These are phyloP conservation scores for Trametes pubescens DNA, from an alignment of 1,284 basidiomycete genomes.

Conservation along the genomic window DNA sequence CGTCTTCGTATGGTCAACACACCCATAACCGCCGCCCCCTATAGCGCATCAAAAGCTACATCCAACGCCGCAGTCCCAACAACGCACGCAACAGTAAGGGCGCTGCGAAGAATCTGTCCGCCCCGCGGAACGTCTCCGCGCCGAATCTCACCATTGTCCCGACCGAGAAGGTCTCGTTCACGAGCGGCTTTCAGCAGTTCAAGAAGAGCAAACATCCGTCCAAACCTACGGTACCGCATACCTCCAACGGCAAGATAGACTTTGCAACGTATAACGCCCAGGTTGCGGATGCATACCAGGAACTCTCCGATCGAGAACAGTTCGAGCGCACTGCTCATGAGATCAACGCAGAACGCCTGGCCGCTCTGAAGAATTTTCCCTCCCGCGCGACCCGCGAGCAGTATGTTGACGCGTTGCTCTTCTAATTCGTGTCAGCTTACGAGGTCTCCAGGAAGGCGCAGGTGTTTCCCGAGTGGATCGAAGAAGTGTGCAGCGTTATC, in stretches of 20 bases:
- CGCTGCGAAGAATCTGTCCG: neutral
- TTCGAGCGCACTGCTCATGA: neutral
- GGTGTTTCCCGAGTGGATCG: neutral
- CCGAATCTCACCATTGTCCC: neutral
- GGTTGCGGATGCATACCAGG: neutral
- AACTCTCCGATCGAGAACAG: neutral
- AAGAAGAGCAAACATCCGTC: neutral
- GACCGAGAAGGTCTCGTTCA: neutral
- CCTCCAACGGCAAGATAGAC: neutral
- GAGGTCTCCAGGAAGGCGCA: neutral
- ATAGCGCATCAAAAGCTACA: neutral
- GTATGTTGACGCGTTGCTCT: neutral
- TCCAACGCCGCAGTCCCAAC: neutral
- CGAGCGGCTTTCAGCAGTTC: neutral
- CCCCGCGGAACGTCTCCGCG: too few species aligned
- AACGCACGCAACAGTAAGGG: neutral
- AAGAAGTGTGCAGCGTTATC: neutral
- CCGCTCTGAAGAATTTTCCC: neutral
- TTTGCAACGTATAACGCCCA: neutral
- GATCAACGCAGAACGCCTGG: neutral
- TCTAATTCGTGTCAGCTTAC: neutral
- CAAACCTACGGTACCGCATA: neutral
- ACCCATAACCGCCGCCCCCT: neutral
- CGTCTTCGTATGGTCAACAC: neutral
- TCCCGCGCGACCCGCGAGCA: neutral